These are phyloP conservation scores for Sarocladiaceae sp. DNA, from an alignment of 2,329 filamentous ascomycete genomes.

Conservation along the genomic window DNA sequence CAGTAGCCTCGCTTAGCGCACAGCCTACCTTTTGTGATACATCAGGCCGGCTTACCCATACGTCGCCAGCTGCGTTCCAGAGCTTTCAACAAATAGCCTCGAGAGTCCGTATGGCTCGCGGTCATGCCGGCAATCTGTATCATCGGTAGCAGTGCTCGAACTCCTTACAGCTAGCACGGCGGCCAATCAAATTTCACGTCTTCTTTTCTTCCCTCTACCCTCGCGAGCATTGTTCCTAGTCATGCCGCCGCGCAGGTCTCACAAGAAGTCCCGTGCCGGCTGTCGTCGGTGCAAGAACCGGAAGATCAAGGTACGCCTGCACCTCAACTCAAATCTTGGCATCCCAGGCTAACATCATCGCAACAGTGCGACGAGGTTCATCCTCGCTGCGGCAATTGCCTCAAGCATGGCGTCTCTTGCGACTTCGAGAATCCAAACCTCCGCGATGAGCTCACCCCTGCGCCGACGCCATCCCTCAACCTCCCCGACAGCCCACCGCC, in stretches of 20 bases:
- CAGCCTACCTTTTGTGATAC: not conserved
- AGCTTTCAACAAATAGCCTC: no score
- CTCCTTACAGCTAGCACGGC: conserved; percentile 32
- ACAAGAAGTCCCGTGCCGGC: conserved; percentile 64
- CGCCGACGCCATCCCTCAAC: conserved; percentile 6
- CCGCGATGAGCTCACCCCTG: conserved; percentile 36
- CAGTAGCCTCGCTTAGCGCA: not conserved
- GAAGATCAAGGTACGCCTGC: conserved; percentile 58
- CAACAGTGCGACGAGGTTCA: conserved; percentile 59
- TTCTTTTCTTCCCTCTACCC: not conserved
- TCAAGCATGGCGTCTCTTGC: conserved; percentile 60
- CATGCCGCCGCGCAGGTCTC: conserved; percentile 61
- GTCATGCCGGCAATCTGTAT: conserved; percentile 6
- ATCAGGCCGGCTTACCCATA: no score
- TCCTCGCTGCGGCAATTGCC: conserved; percentile 59
- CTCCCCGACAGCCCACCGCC: conserved; percentile 1
- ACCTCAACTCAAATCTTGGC: not conserved
- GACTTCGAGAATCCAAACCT: conserved; percentile 54
- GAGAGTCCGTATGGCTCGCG: conserved; percentile 1
- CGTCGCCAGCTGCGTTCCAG: no score
- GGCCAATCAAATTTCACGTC: not conserved
- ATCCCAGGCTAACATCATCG: conserved; percentile 3
- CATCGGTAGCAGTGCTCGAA: conserved; percentile 51
- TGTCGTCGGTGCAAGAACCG: conserved; percentile 60
- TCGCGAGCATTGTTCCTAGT: conserved; percentile 10